Percentiles rank a stretch among this genome's conserved stretches.
Evolutionary conservation across 164 flowering plant genomes (phyloP).

Genomic region (Umbellularia californica): DNA sequence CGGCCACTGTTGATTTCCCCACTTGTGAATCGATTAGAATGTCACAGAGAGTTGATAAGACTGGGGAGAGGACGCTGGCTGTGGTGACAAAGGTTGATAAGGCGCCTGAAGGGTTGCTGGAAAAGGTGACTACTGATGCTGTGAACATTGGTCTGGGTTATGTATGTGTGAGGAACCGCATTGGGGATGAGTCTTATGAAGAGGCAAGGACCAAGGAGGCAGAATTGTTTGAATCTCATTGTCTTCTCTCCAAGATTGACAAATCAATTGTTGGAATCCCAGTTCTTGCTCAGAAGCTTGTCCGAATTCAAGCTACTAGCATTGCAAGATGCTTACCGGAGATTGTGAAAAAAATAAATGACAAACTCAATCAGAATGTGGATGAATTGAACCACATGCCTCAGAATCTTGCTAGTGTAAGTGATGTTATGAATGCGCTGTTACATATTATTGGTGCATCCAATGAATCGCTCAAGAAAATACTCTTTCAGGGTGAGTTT

Average conservation of each 20-base stretch:
- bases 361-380: constrained; percentile 20
- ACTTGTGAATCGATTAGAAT: constrained; percentile 53
- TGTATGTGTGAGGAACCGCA: constrained; percentile 40
- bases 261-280: constrained; percentile 30
- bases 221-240: constrained; percentile 23
- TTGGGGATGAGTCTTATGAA: constrained; percentile 40
- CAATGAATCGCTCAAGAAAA: constrained; percentile 31
- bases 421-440: constrained; percentile 30
- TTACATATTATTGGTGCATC: constrained; percentile 25
- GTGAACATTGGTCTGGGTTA: constrained; percentile 45
- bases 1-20: constrained; percentile 42
- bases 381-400: constrained; percentile 27
- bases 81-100: constrained; percentile 45
- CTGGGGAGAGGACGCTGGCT: constrained; percentile 41
- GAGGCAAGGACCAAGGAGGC: constrained; percentile 33
- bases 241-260: constrained; percentile 23
- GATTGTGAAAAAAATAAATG: constrained; percentile 26
- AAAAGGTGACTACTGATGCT: constrained; percentile 31
- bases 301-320: constrained; percentile 27
- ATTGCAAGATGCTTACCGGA: constrained; percentile 27
- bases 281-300: constrained; percentile 28
- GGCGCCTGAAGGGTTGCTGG: constrained; percentile 30
- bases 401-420: constrained; percentile 9
- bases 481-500: constrained; percentile 22
- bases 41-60: constrained; percentile 41